Conservation (phyloP, 192 early-diverging fungal species). For the Allomyces macrogynus region DNA sequence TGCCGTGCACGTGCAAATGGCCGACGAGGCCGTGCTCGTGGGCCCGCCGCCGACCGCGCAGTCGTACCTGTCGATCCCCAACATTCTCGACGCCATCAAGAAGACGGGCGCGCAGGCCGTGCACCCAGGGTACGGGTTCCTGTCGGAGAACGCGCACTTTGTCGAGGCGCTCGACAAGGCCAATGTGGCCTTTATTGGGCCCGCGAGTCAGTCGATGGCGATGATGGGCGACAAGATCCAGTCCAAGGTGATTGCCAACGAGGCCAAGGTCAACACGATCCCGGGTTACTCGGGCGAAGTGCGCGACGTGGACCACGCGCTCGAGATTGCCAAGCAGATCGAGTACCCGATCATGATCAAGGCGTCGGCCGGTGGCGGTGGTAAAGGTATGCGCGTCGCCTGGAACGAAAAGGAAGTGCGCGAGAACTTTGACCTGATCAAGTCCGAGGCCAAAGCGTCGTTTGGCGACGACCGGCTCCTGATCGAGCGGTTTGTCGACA, state of each 20-base stretch:
- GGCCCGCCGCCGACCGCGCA: slow-evolving; percentile 58
- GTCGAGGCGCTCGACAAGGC: slow-evolving; percentile 50
- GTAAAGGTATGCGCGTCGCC: slow-evolving; percentile 69
- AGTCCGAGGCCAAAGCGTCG: slow-evolving; percentile 54
- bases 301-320: slow-evolving; percentile 46
- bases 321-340: slow-evolving; percentile 41
- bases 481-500: slow-evolving; percentile 79
- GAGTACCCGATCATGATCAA: slow-evolving; percentile 72
- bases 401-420: slow-evolving; percentile 36
- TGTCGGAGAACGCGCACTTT: slow-evolving; percentile 76
- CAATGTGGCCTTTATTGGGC: slow-evolving; percentile 55
- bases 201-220: slow-evolving; percentile 42
- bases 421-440: slow-evolving; percentile 60
- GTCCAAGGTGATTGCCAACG: slow-evolving; percentile 50
- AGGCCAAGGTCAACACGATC: slow-evolving; percentile 53
- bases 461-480: slow-evolving; percentile 80
- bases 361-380: slow-evolving; percentile 60
- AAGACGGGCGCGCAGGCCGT: slow-evolving; percentile 70
- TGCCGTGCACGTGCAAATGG: slow-evolving; percentile 64
- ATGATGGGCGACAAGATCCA: slow-evolving; percentile 68
- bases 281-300: slow-evolving; percentile 77
- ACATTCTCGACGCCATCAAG: slow-evolving; percentile 56
- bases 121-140: slow-evolving; percentile 88
- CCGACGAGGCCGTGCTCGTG: slow-evolving; percentile 69
- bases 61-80: slow-evolving; percentile 61